Evolutionary conservation across 495 filamentous ascomycete species (phyloP).

Genomic region (Bombardia bombarda): DNA sequence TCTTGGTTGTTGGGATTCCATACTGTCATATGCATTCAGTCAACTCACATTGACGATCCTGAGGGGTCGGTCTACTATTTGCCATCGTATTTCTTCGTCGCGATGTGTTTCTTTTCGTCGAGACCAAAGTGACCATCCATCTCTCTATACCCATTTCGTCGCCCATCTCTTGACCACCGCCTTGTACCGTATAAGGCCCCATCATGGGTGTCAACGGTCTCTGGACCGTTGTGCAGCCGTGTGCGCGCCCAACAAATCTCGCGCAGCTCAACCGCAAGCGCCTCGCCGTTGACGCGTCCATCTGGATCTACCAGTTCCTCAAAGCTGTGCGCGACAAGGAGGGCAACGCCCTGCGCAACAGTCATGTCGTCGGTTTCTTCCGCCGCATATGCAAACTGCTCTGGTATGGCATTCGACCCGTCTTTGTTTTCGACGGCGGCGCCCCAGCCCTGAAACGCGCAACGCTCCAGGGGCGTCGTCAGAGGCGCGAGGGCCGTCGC

Average conservation of each 20-base stretch:
- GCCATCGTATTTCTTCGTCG: too few relatives aligned
- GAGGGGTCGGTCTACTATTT: too few relatives aligned
- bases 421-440: conserved; percentile 97
- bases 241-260: conserved; percentile 83
- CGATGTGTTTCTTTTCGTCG: too few relatives aligned
- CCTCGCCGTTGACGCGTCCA: conserved; percentile 92
- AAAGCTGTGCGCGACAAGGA: conserved; percentile 98
- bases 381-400: conserved; percentile 94
- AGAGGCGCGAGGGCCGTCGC: conserved; percentile 73
- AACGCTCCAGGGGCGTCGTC: conserved; percentile 73
- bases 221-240: conserved; percentile 90
- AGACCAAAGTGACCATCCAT: too few relatives aligned
- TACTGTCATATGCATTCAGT: too few relatives aligned
- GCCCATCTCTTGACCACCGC: too few relatives aligned
- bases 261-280: conserved; percentile 92
- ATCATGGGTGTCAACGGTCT: conserved; percentile 95
- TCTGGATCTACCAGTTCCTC: conserved; percentile 99
- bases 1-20: too few relatives aligned
- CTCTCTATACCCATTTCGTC: too few relatives aligned
- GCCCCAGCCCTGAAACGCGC: conserved; percentile 86
- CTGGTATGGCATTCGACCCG: conserved; percentile 91
- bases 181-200: too few relatives aligned
- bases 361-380: conserved; percentile 95
- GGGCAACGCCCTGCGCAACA: conserved; percentile 91
- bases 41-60: too few relatives aligned